Evolutionary conservation across 768 basidiomycete genomes (phyloP).

Genomic region (Ramaria sp.): DNA sequence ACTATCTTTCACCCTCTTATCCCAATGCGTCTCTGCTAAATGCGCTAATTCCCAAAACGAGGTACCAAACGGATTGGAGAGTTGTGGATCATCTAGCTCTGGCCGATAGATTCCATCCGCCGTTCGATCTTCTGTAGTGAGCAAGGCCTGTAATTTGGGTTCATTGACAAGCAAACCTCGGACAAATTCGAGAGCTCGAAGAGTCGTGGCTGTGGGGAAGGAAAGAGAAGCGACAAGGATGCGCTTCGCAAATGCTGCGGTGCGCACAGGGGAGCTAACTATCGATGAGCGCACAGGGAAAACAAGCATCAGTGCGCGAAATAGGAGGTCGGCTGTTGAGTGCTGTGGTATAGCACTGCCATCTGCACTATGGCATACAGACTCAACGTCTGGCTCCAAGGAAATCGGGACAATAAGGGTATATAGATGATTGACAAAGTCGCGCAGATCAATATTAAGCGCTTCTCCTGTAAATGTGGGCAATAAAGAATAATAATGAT

Average conservation of each 20-base stretch:
- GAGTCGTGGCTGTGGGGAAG: constrained; percentile 60
- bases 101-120: constrained; percentile 78
- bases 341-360: constrained; percentile 19
- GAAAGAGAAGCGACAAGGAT: constrained; percentile 69
- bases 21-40: constrained; percentile 38
- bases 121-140: constrained; percentile 79
- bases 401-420: constrained; percentile 68
- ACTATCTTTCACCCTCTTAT: background rate
- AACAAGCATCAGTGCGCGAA: constrained; percentile 71
- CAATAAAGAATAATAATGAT: background rate
- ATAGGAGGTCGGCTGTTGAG: constrained; percentile 61
- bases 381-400: constrained; percentile 54
- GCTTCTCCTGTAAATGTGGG: constrained; percentile 61
- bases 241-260: constrained; percentile 92
- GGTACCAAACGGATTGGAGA: constrained; percentile 72
- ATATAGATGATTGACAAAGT: constrained; percentile 82
- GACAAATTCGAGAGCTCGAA: constrained; percentile 68
- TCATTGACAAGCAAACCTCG: constrained; percentile 63
- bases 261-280: constrained; percentile 55
- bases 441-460: constrained; percentile 89
- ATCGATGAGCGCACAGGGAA: constrained; percentile 60
- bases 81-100: constrained; percentile 81
- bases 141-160: constrained; percentile 68
- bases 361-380: constrained; percentile 21
- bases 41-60: constrained; percentile 75